Evolutionary conservation across 1,139 yeast genomes (phyloP).

Genomic region (Candida mesenterica): DNA sequence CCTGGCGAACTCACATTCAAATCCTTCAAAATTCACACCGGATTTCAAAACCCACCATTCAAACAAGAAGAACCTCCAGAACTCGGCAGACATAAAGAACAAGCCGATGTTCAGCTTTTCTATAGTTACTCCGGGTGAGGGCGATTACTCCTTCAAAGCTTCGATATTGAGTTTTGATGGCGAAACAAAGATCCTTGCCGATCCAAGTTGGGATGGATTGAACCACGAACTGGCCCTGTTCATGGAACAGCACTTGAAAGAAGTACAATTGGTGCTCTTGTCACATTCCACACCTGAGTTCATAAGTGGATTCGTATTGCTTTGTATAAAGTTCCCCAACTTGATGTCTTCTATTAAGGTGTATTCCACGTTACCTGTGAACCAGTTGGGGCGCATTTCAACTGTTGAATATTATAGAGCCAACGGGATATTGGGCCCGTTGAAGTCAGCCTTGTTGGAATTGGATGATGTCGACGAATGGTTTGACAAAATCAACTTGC

Average conservation of each 20-base stretch:
- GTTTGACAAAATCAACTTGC: constrained; percentile 64
- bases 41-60: too few relatives aligned
- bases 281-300: constrained; percentile 86
- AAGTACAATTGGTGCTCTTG: constrained; percentile 65
- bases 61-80: not conserved
- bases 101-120: constrained; percentile 41
- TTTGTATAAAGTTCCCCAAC: constrained; percentile 61
- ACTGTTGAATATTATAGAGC: constrained; percentile 79
- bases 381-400: constrained; percentile 81
- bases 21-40: too few relatives aligned
- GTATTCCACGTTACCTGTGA: constrained; percentile 85
- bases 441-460: constrained; percentile 59
- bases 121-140: constrained; percentile 32
- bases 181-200: constrained; percentile 56
- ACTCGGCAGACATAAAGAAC: too few relatives aligned
- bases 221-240: constrained; percentile 36
- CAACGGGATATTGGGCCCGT: constrained; percentile 73
- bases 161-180: constrained; percentile 44
- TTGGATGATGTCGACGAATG: constrained; percentile 75
- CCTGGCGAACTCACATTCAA: too few relatives aligned
- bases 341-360: constrained; percentile 67
- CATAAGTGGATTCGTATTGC: constrained; percentile 73
- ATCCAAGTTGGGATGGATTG: constrained; percentile 70
- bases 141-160: constrained; percentile 38
- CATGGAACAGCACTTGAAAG: constrained; percentile 45